Percentiles rank a stretch among this genome's conserved stretches.
Evolutionary conservation across 2,329 filamentous ascomycete species (phyloP).

Genomic region (Cylindrodendrum hubeiense): DNA sequence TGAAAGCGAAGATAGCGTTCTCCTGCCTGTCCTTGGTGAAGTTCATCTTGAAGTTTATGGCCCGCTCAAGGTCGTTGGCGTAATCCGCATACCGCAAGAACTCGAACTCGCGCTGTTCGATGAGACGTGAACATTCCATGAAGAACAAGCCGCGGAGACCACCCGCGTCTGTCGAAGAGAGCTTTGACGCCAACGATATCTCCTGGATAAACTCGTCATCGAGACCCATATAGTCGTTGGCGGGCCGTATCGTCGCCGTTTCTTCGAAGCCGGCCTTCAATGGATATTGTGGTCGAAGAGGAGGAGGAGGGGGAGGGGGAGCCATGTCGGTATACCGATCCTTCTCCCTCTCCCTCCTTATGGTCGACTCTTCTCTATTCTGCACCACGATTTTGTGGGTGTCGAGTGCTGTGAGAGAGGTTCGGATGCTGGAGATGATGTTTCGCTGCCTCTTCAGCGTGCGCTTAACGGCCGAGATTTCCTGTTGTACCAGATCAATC

Average conservation of each 20-base stretch:
- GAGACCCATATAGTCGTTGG: slow-evolving; percentile 38
- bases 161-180: slow-evolving; percentile 52
- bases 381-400: slow-evolving; percentile 29
- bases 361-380: slow-evolving; percentile 23
- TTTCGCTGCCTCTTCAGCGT: slow-evolving; percentile 50
- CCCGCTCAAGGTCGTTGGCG: slow-evolving; percentile 47
- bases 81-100: slow-evolving; percentile 47
- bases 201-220: slow-evolving; percentile 44
- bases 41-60: slow-evolving; percentile 52
- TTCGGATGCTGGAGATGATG: slow-evolving; percentile 46
- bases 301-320: slow-evolving; percentile 5
- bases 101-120: slow-evolving; percentile 54
- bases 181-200: slow-evolving; percentile 46
- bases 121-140: slow-evolving; percentile 52
- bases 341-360: slow-evolving; percentile 3
- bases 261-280: slow-evolving; percentile 24
- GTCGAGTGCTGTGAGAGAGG: slow-evolving; percentile 33
- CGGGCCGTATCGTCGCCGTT: not conserved
- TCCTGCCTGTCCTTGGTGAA: slow-evolving; percentile 60
- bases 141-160: slow-evolving; percentile 55
- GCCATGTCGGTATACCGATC: not conserved
- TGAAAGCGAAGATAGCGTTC: slow-evolving; percentile 62
- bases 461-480: slow-evolving; percentile 53
- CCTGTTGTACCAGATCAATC: slow-evolving; percentile 56
- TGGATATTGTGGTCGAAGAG: not conserved